Evolutionary conservation across 805 yeast genomes (phyloP).

Genomic region (Barnettozyma botsteinii): DNA sequence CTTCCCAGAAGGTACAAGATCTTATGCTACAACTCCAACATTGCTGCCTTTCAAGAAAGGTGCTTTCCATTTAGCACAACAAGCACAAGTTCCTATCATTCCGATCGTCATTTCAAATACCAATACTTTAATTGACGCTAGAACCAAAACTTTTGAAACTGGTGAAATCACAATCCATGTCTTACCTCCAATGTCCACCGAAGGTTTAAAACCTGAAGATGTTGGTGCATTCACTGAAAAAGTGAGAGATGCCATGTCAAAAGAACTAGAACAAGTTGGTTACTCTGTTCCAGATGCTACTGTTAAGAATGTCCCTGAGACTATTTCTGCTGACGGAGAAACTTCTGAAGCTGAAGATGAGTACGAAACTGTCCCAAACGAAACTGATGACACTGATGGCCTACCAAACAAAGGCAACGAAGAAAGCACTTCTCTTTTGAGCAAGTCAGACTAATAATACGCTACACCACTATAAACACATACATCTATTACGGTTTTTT

Average conservation of each 20-base stretch:
- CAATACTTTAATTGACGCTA: conserved; percentile 60
- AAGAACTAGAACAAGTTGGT: conserved; percentile 32
- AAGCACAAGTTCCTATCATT: conserved; percentile 81
- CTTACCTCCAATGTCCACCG: conserved; percentile 73
- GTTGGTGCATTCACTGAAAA: conserved; percentile 53
- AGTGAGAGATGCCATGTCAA: conserved; percentile 55
- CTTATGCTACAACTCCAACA: conserved; percentile 60
- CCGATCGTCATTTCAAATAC: conserved; percentile 89
- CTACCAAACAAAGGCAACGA: conserved; percentile 7
- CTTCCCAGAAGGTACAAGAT: conserved; percentile 97
- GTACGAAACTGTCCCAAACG: conserved; percentile 21
- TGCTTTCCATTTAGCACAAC: conserved; percentile 95
- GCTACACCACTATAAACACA: not conserved
- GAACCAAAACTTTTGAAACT: conserved; percentile 55
- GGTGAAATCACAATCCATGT: conserved; percentile 80
- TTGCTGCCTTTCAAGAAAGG: conserved; percentile 93
- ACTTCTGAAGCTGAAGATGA: conserved; percentile 6
- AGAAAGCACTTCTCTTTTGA: conserved; percentile 25
- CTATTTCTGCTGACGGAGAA: conserved; percentile 1
- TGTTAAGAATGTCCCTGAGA: conserved; percentile 9
- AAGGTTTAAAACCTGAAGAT: conserved; percentile 63
- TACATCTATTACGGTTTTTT: too few species aligned
- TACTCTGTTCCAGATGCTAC: conserved; percentile 30
- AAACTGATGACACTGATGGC: conserved; percentile 10
- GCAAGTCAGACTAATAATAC: conserved; percentile 10